Evolutionary conservation across 345 rosid species (phyloP).

Genomic region (Aegle marmelos): DNA sequence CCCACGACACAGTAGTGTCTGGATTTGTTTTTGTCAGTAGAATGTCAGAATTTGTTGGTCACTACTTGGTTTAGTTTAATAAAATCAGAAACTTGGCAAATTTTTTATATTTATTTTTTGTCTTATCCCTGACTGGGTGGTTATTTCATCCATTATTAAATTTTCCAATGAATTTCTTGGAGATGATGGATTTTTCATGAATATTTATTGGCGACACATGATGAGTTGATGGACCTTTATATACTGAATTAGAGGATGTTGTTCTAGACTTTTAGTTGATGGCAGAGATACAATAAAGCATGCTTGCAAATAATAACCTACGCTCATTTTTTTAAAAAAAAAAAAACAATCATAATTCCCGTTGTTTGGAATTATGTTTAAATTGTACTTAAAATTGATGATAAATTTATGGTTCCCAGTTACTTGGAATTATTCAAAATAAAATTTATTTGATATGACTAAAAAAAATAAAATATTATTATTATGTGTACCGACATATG

Average conservation of each 20-base stretch:
- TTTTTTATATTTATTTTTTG: neutral
- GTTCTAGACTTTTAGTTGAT: neutral
- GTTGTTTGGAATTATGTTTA: neutral
- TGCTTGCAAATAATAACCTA: neutral
- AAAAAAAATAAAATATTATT: no score
- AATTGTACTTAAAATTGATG: neutral
- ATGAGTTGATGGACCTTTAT: neutral
- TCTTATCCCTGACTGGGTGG: neutral
- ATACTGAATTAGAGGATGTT: neutral
- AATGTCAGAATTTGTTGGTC: conserved; percentile 14
- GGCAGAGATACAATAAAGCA: neutral
- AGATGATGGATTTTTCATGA: neutral
- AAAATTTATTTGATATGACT: neutral
- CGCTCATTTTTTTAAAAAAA: neutral
- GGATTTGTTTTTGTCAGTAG: conserved; percentile 12
- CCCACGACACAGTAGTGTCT: conserved; percentile 10
- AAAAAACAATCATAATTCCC: no score
- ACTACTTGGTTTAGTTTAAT: conserved; percentile 23
- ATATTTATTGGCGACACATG: neutral
- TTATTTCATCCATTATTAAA: neutral
- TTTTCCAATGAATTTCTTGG: neutral
- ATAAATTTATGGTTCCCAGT: neutral
- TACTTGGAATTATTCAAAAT: neutral
- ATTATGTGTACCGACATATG: no score
- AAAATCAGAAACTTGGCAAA: conserved; percentile 7